These are phyloP conservation scores for Coelastrella sp. DNA, from an alignment of 139 green algal genomes.

Conservation along the genomic window DNA sequence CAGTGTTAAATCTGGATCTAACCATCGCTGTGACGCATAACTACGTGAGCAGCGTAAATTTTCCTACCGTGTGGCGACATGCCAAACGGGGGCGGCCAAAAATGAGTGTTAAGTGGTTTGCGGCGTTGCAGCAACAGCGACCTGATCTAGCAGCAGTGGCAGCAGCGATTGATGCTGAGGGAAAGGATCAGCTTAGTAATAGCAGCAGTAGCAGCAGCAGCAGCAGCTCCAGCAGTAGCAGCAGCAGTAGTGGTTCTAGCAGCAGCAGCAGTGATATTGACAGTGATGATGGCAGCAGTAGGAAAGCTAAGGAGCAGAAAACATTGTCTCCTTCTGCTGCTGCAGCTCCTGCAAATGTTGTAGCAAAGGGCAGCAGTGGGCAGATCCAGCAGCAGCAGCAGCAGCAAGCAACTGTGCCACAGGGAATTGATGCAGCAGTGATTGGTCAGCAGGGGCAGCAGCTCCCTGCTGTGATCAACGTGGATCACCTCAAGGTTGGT, in stretches of 20 bases:
- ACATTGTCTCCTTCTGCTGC: background rate
- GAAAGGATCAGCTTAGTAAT: slow-evolving; percentile 21
- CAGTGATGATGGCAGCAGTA: background rate
- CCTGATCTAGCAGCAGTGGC: slow-evolving; percentile 76
- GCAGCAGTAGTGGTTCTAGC: slow-evolving; percentile 47
- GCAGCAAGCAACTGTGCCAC: background rate
- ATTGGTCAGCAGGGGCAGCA: background rate
- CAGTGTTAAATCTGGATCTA: slow-evolving; percentile 92
- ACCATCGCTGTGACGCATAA: slow-evolving; percentile 90
- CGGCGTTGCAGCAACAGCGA: slow-evolving; percentile 60
- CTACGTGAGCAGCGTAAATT: slow-evolving; percentile 81
- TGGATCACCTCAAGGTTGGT: no score
- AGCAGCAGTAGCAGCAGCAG: slow-evolving; percentile 51
- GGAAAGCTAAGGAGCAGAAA: background rate
- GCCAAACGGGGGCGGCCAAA: slow-evolving; percentile 80
- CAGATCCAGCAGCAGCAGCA: background rate
- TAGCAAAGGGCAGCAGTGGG: background rate
- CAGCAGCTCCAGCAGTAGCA: slow-evolving; percentile 46
- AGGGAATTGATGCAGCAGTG: background rate
- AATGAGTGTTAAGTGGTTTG: slow-evolving; percentile 81
- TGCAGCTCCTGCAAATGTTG: background rate
- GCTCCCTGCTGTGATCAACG: background rate
- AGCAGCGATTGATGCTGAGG: slow-evolving; percentile 48
- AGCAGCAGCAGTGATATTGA: slow-evolving; percentile 52
- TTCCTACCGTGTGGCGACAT: slow-evolving; percentile 76